Evolutionary conservation across 805 yeast genomes (phyloP).

Genomic region (Sugiyamaella qingdaonensis): DNA sequence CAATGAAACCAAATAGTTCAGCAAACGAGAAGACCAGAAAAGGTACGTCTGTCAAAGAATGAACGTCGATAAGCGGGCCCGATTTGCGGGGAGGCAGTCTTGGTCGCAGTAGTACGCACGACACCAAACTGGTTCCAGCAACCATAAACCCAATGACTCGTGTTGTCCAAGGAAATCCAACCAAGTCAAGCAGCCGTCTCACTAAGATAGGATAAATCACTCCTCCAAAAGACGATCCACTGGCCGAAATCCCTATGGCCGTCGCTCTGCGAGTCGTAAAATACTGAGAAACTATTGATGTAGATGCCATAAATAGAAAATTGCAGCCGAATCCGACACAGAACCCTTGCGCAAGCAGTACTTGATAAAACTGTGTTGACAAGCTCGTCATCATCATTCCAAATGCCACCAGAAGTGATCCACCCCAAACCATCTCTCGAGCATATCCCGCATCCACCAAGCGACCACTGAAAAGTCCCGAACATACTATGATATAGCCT

Average conservation of each 20-base stretch:
- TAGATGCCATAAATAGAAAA: slow-evolving; percentile 41
- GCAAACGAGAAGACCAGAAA: slow-evolving; percentile 26
- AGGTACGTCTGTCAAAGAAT: slow-evolving; percentile 27
- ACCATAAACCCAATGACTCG: slow-evolving; percentile 44
- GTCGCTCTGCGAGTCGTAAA: slow-evolving; percentile 41
- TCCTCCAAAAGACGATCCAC: slow-evolving; percentile 53
- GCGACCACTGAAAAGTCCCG: slow-evolving; percentile 28
- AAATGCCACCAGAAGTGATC: slow-evolving; percentile 24
- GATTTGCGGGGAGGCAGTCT: slow-evolving; percentile 30
- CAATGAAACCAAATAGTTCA: slow-evolving; percentile 28
- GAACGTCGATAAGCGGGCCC: slow-evolving; percentile 19
- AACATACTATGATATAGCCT: slow-evolving; percentile 19
- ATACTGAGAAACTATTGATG: slow-evolving; percentile 45
- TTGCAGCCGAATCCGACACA: slow-evolving; percentile 45
- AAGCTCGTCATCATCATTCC: slow-evolving; percentile 32
- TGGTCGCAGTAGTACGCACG: slow-evolving; percentile 26
- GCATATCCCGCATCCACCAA: slow-evolving; percentile 28
- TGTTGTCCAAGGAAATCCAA: slow-evolving; percentile 52
- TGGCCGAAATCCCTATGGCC: slow-evolving; percentile 44
- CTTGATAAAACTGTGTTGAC: slow-evolving; percentile 44
- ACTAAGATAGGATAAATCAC: slow-evolving; percentile 46
- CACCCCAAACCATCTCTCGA: slow-evolving; percentile 22
- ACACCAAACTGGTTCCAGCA: slow-evolving; percentile 25
- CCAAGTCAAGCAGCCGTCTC: slow-evolving; percentile 35
- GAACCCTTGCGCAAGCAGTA: slow-evolving; percentile 51